Evolutionary conservation across 73 alveolate genomes (phyloP).

Genomic region (Diophrys appendiculata): DNA sequence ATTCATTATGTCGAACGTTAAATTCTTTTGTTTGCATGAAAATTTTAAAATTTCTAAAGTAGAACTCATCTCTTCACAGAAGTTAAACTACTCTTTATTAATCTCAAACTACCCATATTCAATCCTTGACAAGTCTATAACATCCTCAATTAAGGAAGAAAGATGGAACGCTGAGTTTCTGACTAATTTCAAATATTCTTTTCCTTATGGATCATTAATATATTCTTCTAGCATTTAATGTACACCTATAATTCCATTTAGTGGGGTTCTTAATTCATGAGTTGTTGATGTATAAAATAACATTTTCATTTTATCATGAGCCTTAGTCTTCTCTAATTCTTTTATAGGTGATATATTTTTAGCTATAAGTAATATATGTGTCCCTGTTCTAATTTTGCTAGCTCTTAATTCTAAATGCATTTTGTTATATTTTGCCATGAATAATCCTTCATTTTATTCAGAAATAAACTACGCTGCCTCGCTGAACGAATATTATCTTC

Average conservation of each 20-base stretch:
- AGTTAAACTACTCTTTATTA: too few species aligned
- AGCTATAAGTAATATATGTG: background rate
- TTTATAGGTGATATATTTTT: background rate
- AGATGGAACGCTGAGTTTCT: background rate
- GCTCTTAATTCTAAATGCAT: background rate
- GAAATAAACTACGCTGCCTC: too few species aligned
- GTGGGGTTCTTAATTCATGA: background rate
- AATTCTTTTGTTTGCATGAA: too few species aligned
- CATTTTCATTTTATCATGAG: background rate
- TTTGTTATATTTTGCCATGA: too few species aligned
- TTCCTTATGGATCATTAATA: background rate
- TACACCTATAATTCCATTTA: background rate
- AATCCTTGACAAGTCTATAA: background rate
- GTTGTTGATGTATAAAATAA: background rate
- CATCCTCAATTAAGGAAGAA: background rate
- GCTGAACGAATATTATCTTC: too few species aligned
- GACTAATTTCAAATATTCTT: background rate
- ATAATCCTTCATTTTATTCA: too few species aligned
- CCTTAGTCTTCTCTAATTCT: background rate
- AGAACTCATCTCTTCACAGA: too few species aligned
- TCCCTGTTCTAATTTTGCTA: background rate
- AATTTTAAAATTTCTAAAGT: too few species aligned
- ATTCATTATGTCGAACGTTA: too few species aligned
- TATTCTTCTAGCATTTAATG: background rate
- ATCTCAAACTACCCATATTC: too few species aligned